Evolutionary conservation across 768 basidiomycete genomes (phyloP).

Genomic region (Trametes cingulata): DNA sequence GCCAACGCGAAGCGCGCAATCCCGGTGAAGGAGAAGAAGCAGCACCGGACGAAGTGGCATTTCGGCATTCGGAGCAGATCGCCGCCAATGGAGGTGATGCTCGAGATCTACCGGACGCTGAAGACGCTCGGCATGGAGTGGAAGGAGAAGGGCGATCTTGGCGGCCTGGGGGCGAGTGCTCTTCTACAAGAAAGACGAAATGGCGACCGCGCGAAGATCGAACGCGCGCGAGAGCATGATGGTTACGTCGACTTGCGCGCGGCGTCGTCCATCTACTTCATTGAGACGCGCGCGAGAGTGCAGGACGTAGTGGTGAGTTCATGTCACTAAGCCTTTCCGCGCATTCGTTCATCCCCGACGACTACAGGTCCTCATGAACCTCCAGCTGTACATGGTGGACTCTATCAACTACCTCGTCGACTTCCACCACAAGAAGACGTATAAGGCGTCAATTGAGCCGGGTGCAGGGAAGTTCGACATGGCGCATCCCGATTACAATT

Average conservation of each 20-base stretch:
- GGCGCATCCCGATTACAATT: conserved; percentile 45
- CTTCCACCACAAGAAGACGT: conserved; percentile 96
- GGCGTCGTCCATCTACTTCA: conserved; percentile 82
- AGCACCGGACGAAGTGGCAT: conserved; percentile 90
- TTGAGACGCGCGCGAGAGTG: conserved; percentile 89
- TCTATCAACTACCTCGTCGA: conserved; percentile 96
- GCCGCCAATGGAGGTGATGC: conserved; percentile 99
- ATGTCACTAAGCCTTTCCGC: not conserved
- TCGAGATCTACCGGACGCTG: conserved; percentile 94
- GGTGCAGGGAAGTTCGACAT: conserved; percentile 75
- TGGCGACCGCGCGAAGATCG: conserved; percentile 47
- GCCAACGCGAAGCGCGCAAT: conserved; percentile 51
- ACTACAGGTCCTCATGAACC: conserved; percentile 90
- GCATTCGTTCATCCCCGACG: not conserved
- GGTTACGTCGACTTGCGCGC: conserved; percentile 64
- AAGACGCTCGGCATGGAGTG: conserved; percentile 94
- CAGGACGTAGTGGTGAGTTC: conserved; percentile 85
- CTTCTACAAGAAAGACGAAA: conserved; percentile 36
- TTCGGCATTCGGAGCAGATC: conserved; percentile 94
- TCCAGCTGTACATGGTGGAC: conserved; percentile 96
- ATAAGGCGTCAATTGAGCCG: conserved; percentile 68
- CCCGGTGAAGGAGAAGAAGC: conserved; percentile 60
- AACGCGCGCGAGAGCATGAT: conserved; percentile 63
- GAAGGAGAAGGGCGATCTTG: conserved; percentile 85
- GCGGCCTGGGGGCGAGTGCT: conserved; percentile 58